A percentile compares a stretch with the other conserved stretches of the same genome.
These are phyloP conservation scores for Tricholoma matsutake DNA, from an alignment of 768 basidiomycete genomes.

Conservation along the genomic window DNA sequence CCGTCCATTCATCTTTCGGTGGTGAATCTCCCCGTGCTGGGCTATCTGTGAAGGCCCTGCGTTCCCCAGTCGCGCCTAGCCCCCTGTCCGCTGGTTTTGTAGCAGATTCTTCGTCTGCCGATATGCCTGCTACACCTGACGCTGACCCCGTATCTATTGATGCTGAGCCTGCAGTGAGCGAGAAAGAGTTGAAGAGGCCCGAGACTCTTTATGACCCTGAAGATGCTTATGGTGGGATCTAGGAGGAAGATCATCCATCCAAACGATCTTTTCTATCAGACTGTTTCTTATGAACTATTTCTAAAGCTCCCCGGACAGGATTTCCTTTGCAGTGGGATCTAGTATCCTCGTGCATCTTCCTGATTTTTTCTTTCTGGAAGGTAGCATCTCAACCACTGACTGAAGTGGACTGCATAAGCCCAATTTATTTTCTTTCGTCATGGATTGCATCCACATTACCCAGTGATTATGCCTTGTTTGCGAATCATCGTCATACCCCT, in stretches of 20 bases:
- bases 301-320: background rate
- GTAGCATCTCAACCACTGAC: background rate
- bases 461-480: background rate
- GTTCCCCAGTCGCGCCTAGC: conserved; percentile 37
- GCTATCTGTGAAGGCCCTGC: background rate
- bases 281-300: background rate
- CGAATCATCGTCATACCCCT: background rate
- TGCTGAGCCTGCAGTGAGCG: background rate
- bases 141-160: conserved; percentile 10
- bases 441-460: background rate
- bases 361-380: background rate
- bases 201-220: conserved; percentile 41
- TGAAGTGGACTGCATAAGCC: background rate
- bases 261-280: background rate
- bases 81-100: conserved; percentile 33
- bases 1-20: conserved; percentile 10
- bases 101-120: conserved; percentile 5
- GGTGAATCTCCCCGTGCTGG: conserved; percentile 12
- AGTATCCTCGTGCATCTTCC: background rate
- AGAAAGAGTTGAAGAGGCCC: conserved; percentile 12
- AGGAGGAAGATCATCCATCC: conserved; percentile 23
- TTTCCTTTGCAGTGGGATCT: background rate
- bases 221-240: conserved; percentile 72
- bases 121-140: conserved; percentile 8
- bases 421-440: background rate